Percentiles rank a stretch among this genome's conserved stretches.
These are phyloP conservation scores for Neocallimastix lanati DNA, from an alignment of 192 early-diverging fungal genomes.

Conservation along the genomic window DNA sequence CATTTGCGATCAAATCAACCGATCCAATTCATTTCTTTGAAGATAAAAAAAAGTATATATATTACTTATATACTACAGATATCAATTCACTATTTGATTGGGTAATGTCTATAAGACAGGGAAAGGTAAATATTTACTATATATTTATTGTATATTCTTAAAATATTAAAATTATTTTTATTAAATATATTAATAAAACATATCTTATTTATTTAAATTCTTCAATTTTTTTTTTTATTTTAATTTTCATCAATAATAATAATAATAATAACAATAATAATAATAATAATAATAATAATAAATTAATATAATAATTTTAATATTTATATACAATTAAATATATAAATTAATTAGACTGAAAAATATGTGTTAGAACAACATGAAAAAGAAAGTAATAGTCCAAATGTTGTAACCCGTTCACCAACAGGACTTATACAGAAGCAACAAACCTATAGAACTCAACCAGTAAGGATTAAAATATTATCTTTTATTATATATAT, in stretches of 20 bases:
- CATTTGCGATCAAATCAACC: slow-evolving; percentile 69
- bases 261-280: too few species aligned
- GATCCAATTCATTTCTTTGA: slow-evolving; percentile 60
- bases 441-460: neutral
- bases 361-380: neutral
- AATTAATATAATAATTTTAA: too few species aligned
- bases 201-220: too few species aligned
- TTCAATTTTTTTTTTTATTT: too few species aligned
- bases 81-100: slow-evolving; percentile 50
- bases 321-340: too few species aligned
- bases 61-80: slow-evolving; percentile 47
- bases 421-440: neutral
- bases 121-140: slow-evolving; percentile 45
- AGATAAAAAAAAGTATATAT: slow-evolving; percentile 64
- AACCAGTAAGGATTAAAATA: neutral
- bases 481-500: too few species aligned
- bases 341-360: neutral
- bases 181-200: too few species aligned
- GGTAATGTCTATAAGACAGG: slow-evolving; percentile 44
- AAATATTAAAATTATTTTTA: too few species aligned
- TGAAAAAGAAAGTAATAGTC: neutral
- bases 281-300: too few species aligned
- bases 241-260: too few species aligned
- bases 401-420: neutral
- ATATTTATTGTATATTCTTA: too few species aligned